Base-by-base conservation (phyloP, 2,329 filamentous ascomycete genomes). In the Arthrobotrys sinensis region DNA sequence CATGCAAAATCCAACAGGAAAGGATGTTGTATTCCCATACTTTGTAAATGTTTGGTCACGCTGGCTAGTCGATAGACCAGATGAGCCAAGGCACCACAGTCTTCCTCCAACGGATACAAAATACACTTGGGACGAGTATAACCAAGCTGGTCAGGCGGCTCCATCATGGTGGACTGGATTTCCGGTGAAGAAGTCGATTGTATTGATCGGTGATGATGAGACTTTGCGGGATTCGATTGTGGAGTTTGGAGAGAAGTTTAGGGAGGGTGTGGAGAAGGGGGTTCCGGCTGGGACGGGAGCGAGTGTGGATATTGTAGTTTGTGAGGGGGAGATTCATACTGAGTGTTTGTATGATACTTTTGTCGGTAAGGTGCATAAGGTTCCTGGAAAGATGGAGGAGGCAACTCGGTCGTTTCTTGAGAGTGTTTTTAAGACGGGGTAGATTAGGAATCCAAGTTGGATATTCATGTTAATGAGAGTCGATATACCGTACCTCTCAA, bases 201-300 rank as follows among this genome's bases (percentile, higher is more conserved):
- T 91, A 4, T 86, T 87, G 79, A 87, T 84, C 1, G 90, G 89
- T 0, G 86, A 84, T 0, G 86, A 87, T 60, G 89, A 91, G 83
- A 84, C 90, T 12, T 79, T 91, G 28, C 83, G 89, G 38, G 89
- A 90, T 80, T 85, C 87, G 12, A 89, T 91, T 62, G 81, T 85
- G 60, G 85, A 86, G 19, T 86, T 90, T 79, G 85, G 84, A 21
- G 82, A 83, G 55, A 87, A 85, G 70, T 84, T 90, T 28, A 84
- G 85, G 80, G 83, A 73, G 32, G 80, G 79, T 0, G 45, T 82
- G 38, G 80, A 79, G 60, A 66, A 60, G 50, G 48, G 57, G 12
- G 21, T 38, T 21, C 52, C 71, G n/a, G 75, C 40, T 16, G 66
- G 67, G 36, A 16, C 16, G 19, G 62, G 24, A 28, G 43, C 36